Base-by-base conservation (phyloP, 2,329 filamentous ascomycete genomes). In the Colletotrichum phormii region DNA sequence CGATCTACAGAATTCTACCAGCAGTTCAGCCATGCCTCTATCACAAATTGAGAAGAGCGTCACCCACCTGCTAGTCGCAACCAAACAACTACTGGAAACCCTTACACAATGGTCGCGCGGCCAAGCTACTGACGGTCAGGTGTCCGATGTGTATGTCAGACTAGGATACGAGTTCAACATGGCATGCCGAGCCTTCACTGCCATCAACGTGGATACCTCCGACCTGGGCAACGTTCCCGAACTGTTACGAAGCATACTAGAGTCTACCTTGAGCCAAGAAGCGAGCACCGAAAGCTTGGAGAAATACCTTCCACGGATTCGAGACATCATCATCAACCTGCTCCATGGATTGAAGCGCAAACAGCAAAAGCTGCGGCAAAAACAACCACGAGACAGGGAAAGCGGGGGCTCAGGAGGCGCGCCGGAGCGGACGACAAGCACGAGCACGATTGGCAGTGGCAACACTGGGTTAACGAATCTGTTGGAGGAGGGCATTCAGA, bases 1-100 rank as follows among this genome's bases (percentile, higher is more conserved):
- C 75, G 18, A 77, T n/a, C 26, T 31, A 42, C 59, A 75, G 74
- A 74, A 74, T 57, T 74, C 75, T 62, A 75, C 62, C 86, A 91
- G 42, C 3, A 49, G 83, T 86, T 91, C 86, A 86, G 94, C 87
- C 87, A 94, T 90, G 79, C 89, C 89, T 77, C 89, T 99, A 77
- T 98, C 96, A 64, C 96, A 98, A 83, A 99, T 99, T 83, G 97
- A 99, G 86, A 98, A 98, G 87, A 98, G 95, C 81, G 97, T 99
- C 75, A 98, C 96, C 12, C 97, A 99, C 81, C 93, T 99, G 57
- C 91, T 99, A 46, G 96, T 99, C 76, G 97, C 97, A 46, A 99
- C 97, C 42, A 99, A 99, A 82, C 95, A 98, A 84, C 91, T 99
- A 2, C 92, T 99, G 74, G 97, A 99, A 86, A 99, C 96, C 6